Evolutionary conservation across 805 yeast genomes (phyloP), one percentile per base, ranked within the genome.

Genomic region (Wickerhamomyces strasburgensis): DNA sequence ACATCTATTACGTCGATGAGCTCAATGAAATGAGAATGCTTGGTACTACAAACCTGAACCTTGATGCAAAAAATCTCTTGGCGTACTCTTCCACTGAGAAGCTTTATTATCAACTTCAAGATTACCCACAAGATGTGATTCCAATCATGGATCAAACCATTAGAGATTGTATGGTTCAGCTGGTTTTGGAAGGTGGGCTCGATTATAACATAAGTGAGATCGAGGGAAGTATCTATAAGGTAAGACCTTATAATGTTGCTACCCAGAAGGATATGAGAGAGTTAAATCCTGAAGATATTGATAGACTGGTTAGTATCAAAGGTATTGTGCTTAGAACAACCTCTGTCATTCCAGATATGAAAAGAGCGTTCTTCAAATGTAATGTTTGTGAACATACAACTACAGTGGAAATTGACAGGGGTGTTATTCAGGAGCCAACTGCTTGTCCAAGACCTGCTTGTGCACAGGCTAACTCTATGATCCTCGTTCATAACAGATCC

Each of bases 141-240:
- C 97, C 98, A 9, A 86, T 93, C 51, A 89, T 93, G 97, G 98
- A 93, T 70, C 96, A 89, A 55, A 80, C 96, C 4, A 73, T 89
- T 39, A 88, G 87, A 57, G 96, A 90, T 57, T 81, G 88, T 52
- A 77, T 93, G 77, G 80, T 87, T 18, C 79, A 86, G 11, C 57
- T 84, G 14, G 78, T 79, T 15, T 64, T 78, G 41, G 87, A 80
- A 44, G 56, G 62, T 28, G 31, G 26, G 13, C 51, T 68, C 21
- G 89, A 81, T 43, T 58, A 58, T 27, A 58, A 67, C 33, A 65
- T 73, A 16, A 72, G 72, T 48, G 87, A 78, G 31, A 80, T 89
- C 37, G 97, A 89, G 58, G 75, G 88, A 13, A 77, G 73, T 40
- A 69, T 85, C 40, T 93, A 85, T 65, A 86, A 89, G 45, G 87